phyloP scores from a whole-genome alignment of 1,139 yeast genomes.

The Zhuliangozyma parablackwelliae region DNA sequence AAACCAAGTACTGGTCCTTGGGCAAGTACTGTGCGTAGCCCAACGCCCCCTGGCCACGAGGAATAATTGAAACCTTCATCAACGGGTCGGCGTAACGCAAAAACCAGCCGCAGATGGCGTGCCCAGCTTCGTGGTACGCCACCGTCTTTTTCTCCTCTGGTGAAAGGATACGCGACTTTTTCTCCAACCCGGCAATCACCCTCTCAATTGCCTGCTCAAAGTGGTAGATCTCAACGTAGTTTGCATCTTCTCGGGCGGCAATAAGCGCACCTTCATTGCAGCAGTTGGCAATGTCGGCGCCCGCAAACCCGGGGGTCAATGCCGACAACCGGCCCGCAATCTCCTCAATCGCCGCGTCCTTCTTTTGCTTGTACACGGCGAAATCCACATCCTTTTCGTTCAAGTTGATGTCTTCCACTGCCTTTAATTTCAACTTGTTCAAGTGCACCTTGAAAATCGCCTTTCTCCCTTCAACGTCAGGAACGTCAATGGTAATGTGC shows the following conservation, averaged over 20 bases:
- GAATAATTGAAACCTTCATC: slow-evolving; percentile 75
- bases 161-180: slow-evolving; percentile 62
- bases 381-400: slow-evolving; percentile 38
- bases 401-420: slow-evolving; percentile 39
- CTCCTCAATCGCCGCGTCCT: slow-evolving; percentile 48
- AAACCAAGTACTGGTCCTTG: slow-evolving; percentile 65
- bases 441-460: slow-evolving; percentile 71
- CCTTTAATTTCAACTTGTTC: slow-evolving; percentile 44
- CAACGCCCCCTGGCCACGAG: slow-evolving; percentile 80
- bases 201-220: slow-evolving; percentile 81
- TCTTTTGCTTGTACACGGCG: slow-evolving; percentile 46
- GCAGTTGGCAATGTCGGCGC: slow-evolving; percentile 82
- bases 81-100: slow-evolving; percentile 71
- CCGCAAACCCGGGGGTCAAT: slow-evolving; percentile 79
- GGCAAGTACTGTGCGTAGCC: slow-evolving; percentile 84
- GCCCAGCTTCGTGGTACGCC: slow-evolving; percentile 83
- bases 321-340: slow-evolving; percentile 72
- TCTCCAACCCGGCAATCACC: slow-evolving; percentile 77
- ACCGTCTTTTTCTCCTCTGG: slow-evolving; percentile 72
- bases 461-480: slow-evolving; percentile 75
- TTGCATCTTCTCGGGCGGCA: slow-evolving; percentile 67
- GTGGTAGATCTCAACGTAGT: slow-evolving; percentile 53
- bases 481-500: slow-evolving; percentile 67
- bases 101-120: slow-evolving; percentile 78
- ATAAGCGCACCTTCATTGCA: slow-evolving; percentile 81